phyloP scores from a whole-genome alignment of 495 filamentous ascomycete genomes.

The Cercophora newfieldiana region DNA sequence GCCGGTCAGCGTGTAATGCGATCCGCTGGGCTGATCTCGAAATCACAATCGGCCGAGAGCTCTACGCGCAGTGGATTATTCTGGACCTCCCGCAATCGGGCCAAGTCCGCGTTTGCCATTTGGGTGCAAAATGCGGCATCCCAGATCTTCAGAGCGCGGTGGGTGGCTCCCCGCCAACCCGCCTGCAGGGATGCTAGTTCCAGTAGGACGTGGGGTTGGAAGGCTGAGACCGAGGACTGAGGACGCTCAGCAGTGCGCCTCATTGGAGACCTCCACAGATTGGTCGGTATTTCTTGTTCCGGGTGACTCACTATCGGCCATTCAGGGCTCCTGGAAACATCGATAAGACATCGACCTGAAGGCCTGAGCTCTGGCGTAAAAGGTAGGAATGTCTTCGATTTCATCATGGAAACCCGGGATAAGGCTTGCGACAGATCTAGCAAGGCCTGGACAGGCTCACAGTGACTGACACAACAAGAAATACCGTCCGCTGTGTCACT shows the following conservation, averaged over 20 bases:
- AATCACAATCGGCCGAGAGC: not conserved
- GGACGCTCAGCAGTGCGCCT: not conserved
- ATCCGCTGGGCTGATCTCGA: not conserved
- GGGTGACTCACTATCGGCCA: too few relatives aligned
- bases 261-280: too few relatives aligned
- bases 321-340: too few relatives aligned
- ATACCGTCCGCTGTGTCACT: too few relatives aligned
- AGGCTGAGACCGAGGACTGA: not conserved
- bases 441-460: too few relatives aligned
- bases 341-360: too few relatives aligned
- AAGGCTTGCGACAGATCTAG: too few relatives aligned
- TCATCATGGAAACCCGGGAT: too few relatives aligned
- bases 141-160: not conserved
- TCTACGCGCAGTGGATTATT: not conserved
- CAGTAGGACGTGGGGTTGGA: not conserved
- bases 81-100: not conserved
- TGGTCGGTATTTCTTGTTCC: too few relatives aligned
- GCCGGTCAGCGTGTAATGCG: not conserved
- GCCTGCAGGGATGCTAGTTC: not conserved
- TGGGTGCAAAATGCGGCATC: not conserved
- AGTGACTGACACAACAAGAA: too few relatives aligned
- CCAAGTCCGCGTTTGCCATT: not conserved
- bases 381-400: too few relatives aligned
- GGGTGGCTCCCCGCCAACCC: not conserved
- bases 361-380: too few relatives aligned